Conservation (phyloP, 2,329 filamentous ascomycete genomes). For the Purpureocillium takamizusanense region DNA sequence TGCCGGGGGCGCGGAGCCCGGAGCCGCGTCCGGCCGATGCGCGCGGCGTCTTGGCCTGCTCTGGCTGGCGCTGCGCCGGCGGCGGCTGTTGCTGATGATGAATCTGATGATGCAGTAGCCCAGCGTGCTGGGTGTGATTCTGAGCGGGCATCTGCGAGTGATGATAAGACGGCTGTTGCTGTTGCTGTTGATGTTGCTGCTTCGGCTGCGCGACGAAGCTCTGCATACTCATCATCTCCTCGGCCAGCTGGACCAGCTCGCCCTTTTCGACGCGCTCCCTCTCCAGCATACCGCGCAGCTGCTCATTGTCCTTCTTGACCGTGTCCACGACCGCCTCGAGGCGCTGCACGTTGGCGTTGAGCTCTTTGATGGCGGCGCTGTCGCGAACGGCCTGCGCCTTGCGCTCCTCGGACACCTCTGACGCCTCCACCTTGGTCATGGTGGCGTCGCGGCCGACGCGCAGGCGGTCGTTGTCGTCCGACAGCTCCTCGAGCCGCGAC, state of each 20-base stretch:
- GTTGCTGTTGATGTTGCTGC: constrained; percentile 5
- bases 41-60: constrained; percentile 27
- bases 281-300: constrained; percentile 57
- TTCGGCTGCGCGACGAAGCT: constrained; percentile 26
- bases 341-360: constrained; percentile 66
- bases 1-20: constrained; percentile 53
- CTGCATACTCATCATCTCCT: constrained; percentile 73
- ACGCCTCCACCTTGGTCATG: constrained; percentile 47
- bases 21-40: constrained; percentile 44
- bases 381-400: constrained; percentile 53
- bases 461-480: constrained; percentile 67
- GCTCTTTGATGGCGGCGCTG: constrained; percentile 56
- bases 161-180: too few relatives aligned
- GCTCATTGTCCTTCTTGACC: constrained; percentile 60
- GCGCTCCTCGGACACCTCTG: constrained; percentile 40
- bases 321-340: constrained; percentile 64
- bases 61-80: constrained; percentile 13
- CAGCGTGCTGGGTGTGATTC: too few relatives aligned
- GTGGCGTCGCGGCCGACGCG: constrained; percentile 56
- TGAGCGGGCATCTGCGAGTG: too few relatives aligned
- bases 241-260: constrained; percentile 70
- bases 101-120: constrained; percentile 7
- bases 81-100: constrained; percentile 11
- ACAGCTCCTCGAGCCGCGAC: constrained; percentile 56
- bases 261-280: constrained; percentile 75